These are phyloP conservation scores for Colletotrichum viniferum DNA, from an alignment of 2,329 filamentous ascomycete genomes.

Conservation along the genomic window DNA sequence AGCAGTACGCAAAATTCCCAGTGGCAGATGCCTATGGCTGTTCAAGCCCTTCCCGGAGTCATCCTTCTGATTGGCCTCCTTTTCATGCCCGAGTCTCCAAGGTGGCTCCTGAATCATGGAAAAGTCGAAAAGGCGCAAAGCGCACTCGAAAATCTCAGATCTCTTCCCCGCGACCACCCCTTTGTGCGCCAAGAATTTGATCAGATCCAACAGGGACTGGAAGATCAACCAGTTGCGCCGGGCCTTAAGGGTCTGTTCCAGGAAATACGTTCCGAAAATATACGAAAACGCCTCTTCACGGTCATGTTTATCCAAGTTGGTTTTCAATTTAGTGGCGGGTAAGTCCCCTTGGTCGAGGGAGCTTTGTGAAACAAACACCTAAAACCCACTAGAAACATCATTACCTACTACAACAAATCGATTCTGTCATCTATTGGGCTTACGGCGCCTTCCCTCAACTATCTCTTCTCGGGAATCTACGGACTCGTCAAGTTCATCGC, in stretches of 20 bases:
- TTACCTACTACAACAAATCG: not conserved
- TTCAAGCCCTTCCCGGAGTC: constrained; percentile 5
- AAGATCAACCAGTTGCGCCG: not conserved
- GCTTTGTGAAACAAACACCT: not conserved
- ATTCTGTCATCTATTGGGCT: not conserved
- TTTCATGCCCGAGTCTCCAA: constrained; percentile 6
- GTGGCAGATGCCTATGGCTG: constrained; percentile 45
- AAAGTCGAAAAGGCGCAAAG: not conserved
- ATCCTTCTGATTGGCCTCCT: not conserved
- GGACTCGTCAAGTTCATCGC: not conserved
- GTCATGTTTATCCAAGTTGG: not conserved
- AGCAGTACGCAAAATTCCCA: constrained; percentile 38
- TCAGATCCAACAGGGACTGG: not conserved
- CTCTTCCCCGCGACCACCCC: not conserved
- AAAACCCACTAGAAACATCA: not conserved
- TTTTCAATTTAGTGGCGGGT: not conserved
- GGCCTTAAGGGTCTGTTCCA: not conserved
- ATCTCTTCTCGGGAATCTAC: not conserved
- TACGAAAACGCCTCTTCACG: not conserved
- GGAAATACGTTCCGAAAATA: not conserved
- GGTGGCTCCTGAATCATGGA: not conserved
- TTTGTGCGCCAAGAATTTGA: not conserved
- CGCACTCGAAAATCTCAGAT: not conserved
- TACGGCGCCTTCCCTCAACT: not conserved
- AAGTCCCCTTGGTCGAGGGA: not conserved